Base-by-base conservation (phyloP, 768 basidiomycete genomes). In the Boletus vermiculosoides region DNA sequence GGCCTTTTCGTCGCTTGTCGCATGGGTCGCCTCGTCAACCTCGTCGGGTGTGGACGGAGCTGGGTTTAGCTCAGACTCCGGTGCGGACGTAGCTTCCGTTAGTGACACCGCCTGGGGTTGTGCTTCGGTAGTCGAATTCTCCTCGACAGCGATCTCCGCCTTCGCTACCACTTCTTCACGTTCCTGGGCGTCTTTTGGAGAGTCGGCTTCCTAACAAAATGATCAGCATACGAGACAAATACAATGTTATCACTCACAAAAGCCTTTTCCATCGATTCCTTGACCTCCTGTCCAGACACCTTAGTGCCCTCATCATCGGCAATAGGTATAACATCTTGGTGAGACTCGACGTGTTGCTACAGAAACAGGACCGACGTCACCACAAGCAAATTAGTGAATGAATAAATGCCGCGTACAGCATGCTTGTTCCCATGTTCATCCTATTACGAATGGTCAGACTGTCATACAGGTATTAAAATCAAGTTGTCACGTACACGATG, bases 281-380 rank as follows among this genome's bases (percentile, higher is more conserved):
- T 66, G 48, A 74, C 56, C 25, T 72, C 72, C 41, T 71, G 61
- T 40, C 50, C 56, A 47, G 72, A 62, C 34, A 69, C 63, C 39
- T 52, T 56, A 2, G 70, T 70, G 13, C 70, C 72, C 47, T 73
- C 72, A 23, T 72, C 72, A 50, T 73, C 73, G 2, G 54, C 50
- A 47, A 67, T 54, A 31, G 67, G 57, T 16, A 50, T 46, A 12
- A 25, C 53, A 34, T 55, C 55, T 50, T 49, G 40, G 1, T 50
- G 37, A 15, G 66, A 44, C 36, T 66, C 56, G 3, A 45, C 50
- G 10, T 58, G 62, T 59, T 68, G 63, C 63, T 68, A 56, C 36
- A 50, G 40, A 31, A 49, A 59, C 56, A 45, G 31, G 39, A 39
- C 10, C 22, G 41, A 52, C 22, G 34, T 58, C 39, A 56, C 18